Evolutionary conservation across 2,329 filamentous ascomycete species (phyloP), one percentile per base, ranked within the genome.

Genomic region (Thermoascus crustaceus): DNA sequence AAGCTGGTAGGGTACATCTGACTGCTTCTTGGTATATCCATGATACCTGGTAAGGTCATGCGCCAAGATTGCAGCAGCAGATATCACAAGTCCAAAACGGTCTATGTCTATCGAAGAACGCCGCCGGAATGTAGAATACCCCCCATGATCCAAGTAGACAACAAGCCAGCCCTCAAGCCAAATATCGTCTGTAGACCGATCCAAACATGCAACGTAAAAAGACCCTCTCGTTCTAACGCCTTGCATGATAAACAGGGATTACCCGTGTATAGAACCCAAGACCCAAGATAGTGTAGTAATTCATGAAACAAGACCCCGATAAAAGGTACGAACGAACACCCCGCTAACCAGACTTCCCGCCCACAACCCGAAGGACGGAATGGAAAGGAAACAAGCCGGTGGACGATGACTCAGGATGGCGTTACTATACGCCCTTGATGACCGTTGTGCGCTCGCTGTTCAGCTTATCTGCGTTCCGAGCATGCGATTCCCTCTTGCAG

Each of bases 401-500:
- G 14, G 20, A 27, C 20, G 32, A 14, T n/a, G 17, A 22, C 14
- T 9, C 25, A 14, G 30, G 13, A 18, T 23, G 32, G 14, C 6
- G 8, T 4, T 11, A 21, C 54, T 75, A 94, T 61, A 94, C 81
- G 43, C 88, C 88, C 66, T 84, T 88, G 67, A 96, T 91, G 52
- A 93, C 87, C 45, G 89, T 82, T 30, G 91, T 98, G 57, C 89
- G 76, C 73, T 98, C 89, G 39, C 80, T 78, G 64, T 95, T 85
- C 57, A 98, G 72, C 68, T 93, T 88, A 47, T 87, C 83, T 40
- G 86, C 85, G 61, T 98, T 98, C 48, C 87, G 80, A 61, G 93
- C 86, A 65, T 94, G 86, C 31, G 85, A 89, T 63, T 94, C 87
- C 71, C 94, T 91, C 75, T 95, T 94, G 75, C 89, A 95, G 67